Base-by-base conservation (phyloP, 2,329 filamentous ascomycete species). In the Cladosporium sp. region DNA sequence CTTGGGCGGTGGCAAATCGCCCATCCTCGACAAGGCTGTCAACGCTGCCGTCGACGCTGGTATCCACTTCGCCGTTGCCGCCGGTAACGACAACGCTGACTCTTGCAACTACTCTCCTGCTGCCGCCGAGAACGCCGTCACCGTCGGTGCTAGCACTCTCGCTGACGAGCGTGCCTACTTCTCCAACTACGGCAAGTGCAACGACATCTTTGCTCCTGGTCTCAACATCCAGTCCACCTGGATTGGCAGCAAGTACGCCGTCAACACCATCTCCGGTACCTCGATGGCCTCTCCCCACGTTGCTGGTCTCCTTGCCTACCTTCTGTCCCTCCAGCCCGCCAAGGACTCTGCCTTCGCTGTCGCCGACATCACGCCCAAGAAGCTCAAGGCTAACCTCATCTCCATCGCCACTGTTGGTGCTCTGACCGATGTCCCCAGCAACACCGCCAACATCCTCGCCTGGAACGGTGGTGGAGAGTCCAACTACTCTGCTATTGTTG, bases 131-230 rank as follows among this genome's bases (percentile, higher is more conserved):
- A 92, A 96, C 76, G 93, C 95, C 72, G 88, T 99, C 79, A 99
- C 95, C 66, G 95, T 99, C 70, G 96, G 94, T 81, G 95, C 95
- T 72, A 96, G 93, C 54, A 95, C 92, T 73, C 88, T 99, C 67
- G 88, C 90, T 76, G 95, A 99, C 78, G 92, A 92, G 85, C 94
- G 95, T 82, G 95, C 95, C 71, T 99, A 98, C 88, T 99, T 99
- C 89, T 99, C 96, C 88, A 99, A 99, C 91, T 98, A 89, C 81
- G 95, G 95, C 80, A 95, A 94, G 86, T 99, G 95, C 88, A 97
- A 94, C 79, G 95, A 99, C 82, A 97, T 99, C 86, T 99, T 99
- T 76, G 95, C 93, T 69, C 95, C 95, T 67, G 95, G 95, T 77
- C 86, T 97, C 76, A 97, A 93, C 89, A 97, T 99, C 75, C 88